Base-by-base conservation (phyloP, 805 yeast species). In the Myxozyma lipomycoides region DNA sequence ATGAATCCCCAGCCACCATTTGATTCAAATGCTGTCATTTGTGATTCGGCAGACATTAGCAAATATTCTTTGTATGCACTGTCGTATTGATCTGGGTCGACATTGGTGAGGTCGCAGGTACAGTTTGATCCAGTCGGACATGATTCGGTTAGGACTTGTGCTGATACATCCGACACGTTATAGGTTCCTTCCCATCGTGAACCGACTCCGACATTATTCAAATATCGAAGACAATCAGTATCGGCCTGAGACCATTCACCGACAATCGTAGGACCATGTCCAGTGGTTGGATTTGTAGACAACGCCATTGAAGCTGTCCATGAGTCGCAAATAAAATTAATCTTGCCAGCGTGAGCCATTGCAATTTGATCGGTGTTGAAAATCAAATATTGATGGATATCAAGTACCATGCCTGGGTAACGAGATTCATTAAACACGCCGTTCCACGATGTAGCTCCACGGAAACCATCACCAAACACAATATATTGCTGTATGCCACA, bases 201-300 rank as follows among this genome's bases (percentile, higher is more conserved):
- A 52, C 93, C 93, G 51, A 79, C 72, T 22, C 81, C 82, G 18
- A 83, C 90, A 65, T 93, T 90, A 62, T 88, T 88, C 43, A 87
- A 67, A 88, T 93, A 86, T 55, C 73, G 72, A 6, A 90, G 79
- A 72, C 95, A 87, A 70, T 88, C 95, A 2, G 91, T 86, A 61
- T 86, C 77, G 1, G 95, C 95, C 34, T 86, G 90, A 23, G 83
- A 72, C 84, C 88, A 87, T 70, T 87, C 95, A 56, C 95, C 96
- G 35, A 79, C 77, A 36, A 87, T 70, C 2, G 68, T 62, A n/a
- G 60, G 77, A 73, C 84, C 88, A 79, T 68, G 84, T 84, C 63
- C 75, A 62, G 69, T 82, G 82, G 23, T 56, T 17, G 49, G 18
- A 83, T 63, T 62, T 77, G 88, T 39, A 73, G 78, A 60, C 76